Evolutionary conservation across 306 rosid species (phyloP).

Genomic region (Purshia tridentata): DNA sequence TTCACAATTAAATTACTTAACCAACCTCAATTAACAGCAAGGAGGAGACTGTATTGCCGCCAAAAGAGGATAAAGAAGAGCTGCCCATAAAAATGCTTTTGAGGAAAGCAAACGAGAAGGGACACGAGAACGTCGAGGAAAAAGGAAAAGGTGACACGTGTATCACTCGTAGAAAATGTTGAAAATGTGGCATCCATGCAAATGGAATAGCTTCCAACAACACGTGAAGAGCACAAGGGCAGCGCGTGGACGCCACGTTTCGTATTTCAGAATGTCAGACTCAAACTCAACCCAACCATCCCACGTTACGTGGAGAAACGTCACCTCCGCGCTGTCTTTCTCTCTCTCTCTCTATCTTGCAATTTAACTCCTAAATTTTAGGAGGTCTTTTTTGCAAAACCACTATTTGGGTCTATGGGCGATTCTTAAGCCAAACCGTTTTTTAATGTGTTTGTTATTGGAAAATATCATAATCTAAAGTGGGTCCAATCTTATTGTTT

Average conservation of each 20-base stretch:
- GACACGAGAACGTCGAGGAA: neutral
- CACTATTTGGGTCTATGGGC: neutral
- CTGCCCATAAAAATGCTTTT: no score
- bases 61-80: no score
- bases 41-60: no score
- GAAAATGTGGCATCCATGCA: conserved; percentile 13
- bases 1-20: no score
- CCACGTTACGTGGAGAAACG: conserved; percentile 16
- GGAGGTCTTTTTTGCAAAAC: conserved; percentile 8
- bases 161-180: neutral
- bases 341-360: neutral
- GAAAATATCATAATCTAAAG: neutral
- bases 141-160: neutral
- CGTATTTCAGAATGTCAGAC: neutral
- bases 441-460: no score
- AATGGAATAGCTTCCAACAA: neutral
- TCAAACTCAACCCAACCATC: neutral
- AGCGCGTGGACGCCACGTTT: neutral
- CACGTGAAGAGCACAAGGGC: neutral
- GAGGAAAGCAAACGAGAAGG: neutral
- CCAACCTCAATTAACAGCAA: no score
- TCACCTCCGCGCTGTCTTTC: neutral
- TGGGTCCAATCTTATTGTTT: neutral
- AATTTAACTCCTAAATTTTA: neutral
- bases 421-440: neutral